A percentile compares a stretch with the other conserved stretches of the same genome.
These are phyloP conservation scores for Bipolaris victoriae DNA, from an alignment of 2,329 filamentous ascomycete genomes.

Conservation along the genomic window DNA sequence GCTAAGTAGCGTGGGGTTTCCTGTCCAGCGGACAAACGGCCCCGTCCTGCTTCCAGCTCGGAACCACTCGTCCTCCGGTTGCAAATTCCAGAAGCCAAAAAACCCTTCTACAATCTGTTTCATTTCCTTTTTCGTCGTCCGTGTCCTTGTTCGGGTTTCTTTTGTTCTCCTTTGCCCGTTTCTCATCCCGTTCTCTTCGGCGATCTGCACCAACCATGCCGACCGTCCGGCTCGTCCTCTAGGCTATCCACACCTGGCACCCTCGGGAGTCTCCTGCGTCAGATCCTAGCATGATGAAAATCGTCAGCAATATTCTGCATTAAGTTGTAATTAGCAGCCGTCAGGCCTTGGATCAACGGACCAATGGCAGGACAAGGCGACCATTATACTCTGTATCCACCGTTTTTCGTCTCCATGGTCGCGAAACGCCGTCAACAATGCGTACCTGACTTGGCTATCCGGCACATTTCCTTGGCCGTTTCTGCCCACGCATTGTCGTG, in stretches of 20 bases:
- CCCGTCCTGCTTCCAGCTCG: background rate
- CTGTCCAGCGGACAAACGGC: background rate
- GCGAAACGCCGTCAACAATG: constrained; percentile 19
- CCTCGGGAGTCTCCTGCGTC: constrained; percentile 4
- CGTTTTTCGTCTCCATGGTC: constrained; percentile 16
- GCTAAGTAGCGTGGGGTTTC: constrained; percentile 2
- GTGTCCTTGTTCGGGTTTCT: background rate
- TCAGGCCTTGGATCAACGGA: constrained; percentile 11
- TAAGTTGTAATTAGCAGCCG: constrained; percentile 12
- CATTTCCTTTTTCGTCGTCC: background rate
- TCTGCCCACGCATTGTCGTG: constrained; percentile 20
- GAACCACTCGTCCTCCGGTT: constrained; percentile 1
- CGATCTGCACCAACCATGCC: background rate
- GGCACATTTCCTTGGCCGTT: constrained; percentile 1
- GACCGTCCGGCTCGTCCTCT: constrained; percentile 1
- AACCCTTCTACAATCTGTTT: background rate
- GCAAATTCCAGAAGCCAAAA: background rate
- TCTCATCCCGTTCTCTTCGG: background rate
- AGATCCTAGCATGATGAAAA: constrained; percentile 12
- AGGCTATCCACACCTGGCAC: constrained; percentile 1
- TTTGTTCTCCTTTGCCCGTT: background rate
- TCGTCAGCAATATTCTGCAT: constrained; percentile 9
- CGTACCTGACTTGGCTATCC: constrained; percentile 24
- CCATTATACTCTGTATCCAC: constrained; percentile 31
- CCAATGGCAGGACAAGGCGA: constrained; percentile 17